Evolutionary conservation across 2,329 filamentous ascomycete species (phyloP).

Genomic region (Microdochium nivale): DNA sequence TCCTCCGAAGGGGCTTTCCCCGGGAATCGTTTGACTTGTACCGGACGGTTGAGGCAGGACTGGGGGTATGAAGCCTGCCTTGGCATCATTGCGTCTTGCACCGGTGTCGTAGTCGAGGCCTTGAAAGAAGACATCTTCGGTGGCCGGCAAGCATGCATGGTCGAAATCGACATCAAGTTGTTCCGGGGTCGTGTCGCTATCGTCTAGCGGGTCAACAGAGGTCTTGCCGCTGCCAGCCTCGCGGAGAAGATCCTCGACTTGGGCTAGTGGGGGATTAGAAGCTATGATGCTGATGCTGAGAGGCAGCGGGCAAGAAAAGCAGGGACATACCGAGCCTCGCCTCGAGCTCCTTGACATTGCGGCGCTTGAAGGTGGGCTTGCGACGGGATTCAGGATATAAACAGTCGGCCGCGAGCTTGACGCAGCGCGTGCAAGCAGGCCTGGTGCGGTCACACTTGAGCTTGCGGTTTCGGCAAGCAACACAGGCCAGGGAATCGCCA

Average conservation of each 20-base stretch:
- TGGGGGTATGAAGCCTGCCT: neutral
- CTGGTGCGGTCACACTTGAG: slow-evolving; percentile 77
- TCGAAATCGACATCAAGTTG: slow-evolving; percentile 11
- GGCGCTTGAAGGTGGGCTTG: slow-evolving; percentile 80
- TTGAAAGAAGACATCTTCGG: slow-evolving; percentile 16
- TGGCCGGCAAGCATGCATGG: slow-evolving; percentile 8
- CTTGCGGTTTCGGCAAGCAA: slow-evolving; percentile 76
- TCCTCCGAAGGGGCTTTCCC: neutral
- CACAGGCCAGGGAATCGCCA: slow-evolving; percentile 46
- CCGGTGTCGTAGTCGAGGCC: slow-evolving; percentile 15
- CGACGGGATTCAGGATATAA: slow-evolving; percentile 82
- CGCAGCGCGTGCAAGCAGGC: slow-evolving; percentile 74
- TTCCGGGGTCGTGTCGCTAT: neutral
- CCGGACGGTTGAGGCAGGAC: neutral
- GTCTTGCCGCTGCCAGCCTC: slow-evolving; percentile 41
- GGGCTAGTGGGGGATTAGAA: slow-evolving; percentile 38
- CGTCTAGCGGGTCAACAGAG: slow-evolving; percentile 13
- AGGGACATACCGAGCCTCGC: slow-evolving; percentile 63
- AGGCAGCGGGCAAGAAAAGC: slow-evolving; percentile 3
- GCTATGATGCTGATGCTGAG: neutral
- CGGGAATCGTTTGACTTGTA: neutral
- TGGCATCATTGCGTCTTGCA: slow-evolving; percentile 7
- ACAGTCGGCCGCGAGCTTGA: slow-evolving; percentile 66
- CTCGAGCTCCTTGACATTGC: slow-evolving; percentile 86
- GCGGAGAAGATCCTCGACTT: slow-evolving; percentile 75